Percentiles rank a stretch among this genome's conserved stretches.
Evolutionary conservation across 139 green algal genomes (phyloP).

Genomic region (Marvania coccoides): DNA sequence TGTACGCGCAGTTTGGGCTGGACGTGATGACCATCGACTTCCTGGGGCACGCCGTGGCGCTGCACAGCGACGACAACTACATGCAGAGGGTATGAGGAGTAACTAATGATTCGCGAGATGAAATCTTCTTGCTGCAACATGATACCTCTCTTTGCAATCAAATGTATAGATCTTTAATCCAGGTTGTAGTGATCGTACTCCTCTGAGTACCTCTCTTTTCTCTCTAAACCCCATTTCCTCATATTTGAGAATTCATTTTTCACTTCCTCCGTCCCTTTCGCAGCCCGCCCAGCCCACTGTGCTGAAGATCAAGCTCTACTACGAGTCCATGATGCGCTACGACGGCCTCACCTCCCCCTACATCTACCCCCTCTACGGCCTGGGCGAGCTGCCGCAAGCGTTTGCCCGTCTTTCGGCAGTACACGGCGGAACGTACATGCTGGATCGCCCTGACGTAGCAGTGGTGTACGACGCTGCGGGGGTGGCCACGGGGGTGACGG

Average conservation of each 20-base stretch:
- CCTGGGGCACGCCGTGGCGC: slow-evolving; percentile 92
- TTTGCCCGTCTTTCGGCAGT: slow-evolving; percentile 95
- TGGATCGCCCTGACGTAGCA: slow-evolving; percentile 78
- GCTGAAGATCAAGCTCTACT: slow-evolving; percentile 92
- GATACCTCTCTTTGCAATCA: too few species aligned
- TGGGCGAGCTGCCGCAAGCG: slow-evolving; percentile 94
- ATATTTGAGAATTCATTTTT: too few species aligned
- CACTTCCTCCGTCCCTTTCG: slow-evolving; percentile 33
- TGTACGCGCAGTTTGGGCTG: slow-evolving; percentile 86
- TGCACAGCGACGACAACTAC: slow-evolving; percentile 61
- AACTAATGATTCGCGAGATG: too few species aligned
- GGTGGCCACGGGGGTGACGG: slow-evolving; percentile 74
- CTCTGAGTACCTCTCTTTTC: too few species aligned
- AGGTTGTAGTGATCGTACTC: too few species aligned
- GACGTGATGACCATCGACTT: slow-evolving; percentile 86
- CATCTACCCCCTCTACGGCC: slow-evolving; percentile 97
- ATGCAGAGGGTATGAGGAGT: slow-evolving; percentile 10
- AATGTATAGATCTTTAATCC: too few species aligned
- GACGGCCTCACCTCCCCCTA: slow-evolving; percentile 83
- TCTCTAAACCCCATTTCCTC: too few species aligned
- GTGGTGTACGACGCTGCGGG: slow-evolving; percentile 36
- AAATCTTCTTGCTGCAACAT: too few species aligned
- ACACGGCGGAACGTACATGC: slow-evolving; percentile 99
- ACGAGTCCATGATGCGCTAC: slow-evolving; percentile 92
- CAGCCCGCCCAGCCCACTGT: slow-evolving; percentile 77